These are phyloP conservation scores for Beauveria sp. DNA, from an alignment of 2,329 filamentous ascomycete genomes.

Conservation along the genomic window DNA sequence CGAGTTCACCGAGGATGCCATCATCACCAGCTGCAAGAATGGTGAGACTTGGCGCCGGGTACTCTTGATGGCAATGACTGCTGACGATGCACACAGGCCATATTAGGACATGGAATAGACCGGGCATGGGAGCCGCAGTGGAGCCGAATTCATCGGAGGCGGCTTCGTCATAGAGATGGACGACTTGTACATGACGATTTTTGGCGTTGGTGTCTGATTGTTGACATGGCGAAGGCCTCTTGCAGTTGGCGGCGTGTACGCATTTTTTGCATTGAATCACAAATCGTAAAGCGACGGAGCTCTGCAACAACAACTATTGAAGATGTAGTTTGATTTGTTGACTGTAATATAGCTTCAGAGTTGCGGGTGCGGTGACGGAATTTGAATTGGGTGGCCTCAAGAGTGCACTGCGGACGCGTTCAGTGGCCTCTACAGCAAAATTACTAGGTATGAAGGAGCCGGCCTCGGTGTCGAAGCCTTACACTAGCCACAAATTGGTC, in stretches of 20 bases:
- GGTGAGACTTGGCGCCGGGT: slow-evolving; percentile 49
- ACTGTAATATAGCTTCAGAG: too few relatives aligned
- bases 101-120: slow-evolving; percentile 23
- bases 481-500: too few relatives aligned
- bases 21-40: slow-evolving; percentile 85
- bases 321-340: neutral
- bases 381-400: too few relatives aligned
- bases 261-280: neutral
- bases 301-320: neutral
- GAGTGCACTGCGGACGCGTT: too few relatives aligned
- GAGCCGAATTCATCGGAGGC: neutral
- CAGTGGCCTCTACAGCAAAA: too few relatives aligned
- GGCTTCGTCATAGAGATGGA: neutral
- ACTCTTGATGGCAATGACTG: neutral
- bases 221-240: neutral
- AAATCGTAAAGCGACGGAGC: neutral
- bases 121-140: slow-evolving; percentile 11
- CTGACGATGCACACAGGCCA: slow-evolving; percentile 46
- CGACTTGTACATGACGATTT: neutral
- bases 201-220: neutral
- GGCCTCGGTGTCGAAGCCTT: too few relatives aligned
- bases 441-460: too few relatives aligned
- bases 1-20: slow-evolving; percentile 87
- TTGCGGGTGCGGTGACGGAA: too few relatives aligned
- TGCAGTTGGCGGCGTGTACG: neutral